phyloP scores from a whole-genome alignment of 495 filamentous ascomycete genomes.

The Neurospora tetraspora region DNA sequence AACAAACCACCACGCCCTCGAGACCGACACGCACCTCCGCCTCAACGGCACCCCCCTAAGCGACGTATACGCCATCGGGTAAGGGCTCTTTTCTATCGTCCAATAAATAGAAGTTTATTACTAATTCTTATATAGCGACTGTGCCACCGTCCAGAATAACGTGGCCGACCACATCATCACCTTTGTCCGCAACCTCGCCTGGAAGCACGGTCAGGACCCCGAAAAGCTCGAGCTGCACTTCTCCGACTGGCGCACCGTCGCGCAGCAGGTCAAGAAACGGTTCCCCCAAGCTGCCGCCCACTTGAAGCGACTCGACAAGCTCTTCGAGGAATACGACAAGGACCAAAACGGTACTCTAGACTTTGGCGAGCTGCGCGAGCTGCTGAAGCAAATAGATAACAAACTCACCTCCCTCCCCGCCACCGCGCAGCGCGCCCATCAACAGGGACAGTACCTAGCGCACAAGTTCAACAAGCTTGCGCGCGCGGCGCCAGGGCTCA shows the following conservation, averaged over 20 bases:
- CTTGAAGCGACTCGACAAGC: conserved; percentile 74
- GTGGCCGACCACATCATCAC: conserved; percentile 74
- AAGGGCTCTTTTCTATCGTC: too few species aligned
- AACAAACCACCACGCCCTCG: conserved; percentile 82
- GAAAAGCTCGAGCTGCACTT: conserved; percentile 75
- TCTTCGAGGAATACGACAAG: conserved; percentile 86
- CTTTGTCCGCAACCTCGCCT: conserved; percentile 83
- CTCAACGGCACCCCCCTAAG: conserved; percentile 85
- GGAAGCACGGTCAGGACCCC: conserved; percentile 84
- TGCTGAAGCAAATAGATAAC: conserved; percentile 81
- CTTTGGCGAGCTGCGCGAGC: conserved; percentile 80
- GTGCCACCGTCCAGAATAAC: conserved; percentile 94
- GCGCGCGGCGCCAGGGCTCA: conserved; percentile 63
- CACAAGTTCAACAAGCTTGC: conserved; percentile 92
- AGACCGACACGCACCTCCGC: conserved; percentile 91
- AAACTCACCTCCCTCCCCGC: conserved; percentile 81
- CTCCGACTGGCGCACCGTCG: conserved; percentile 77
- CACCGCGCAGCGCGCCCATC: conserved; percentile 93
- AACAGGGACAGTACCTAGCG: conserved; percentile 90
- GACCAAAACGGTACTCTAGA: conserved; percentile 89
- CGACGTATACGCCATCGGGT: conserved; percentile 89
- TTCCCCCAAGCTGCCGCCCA: conserved; percentile 93
- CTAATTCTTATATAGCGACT: too few species aligned
- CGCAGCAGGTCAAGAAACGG: conserved; percentile 67
- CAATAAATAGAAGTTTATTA: too few species aligned